phyloP scores from a whole-genome alignment of 2,329 filamentous ascomycete species.

The Aspergillus hiratsukae region DNA sequence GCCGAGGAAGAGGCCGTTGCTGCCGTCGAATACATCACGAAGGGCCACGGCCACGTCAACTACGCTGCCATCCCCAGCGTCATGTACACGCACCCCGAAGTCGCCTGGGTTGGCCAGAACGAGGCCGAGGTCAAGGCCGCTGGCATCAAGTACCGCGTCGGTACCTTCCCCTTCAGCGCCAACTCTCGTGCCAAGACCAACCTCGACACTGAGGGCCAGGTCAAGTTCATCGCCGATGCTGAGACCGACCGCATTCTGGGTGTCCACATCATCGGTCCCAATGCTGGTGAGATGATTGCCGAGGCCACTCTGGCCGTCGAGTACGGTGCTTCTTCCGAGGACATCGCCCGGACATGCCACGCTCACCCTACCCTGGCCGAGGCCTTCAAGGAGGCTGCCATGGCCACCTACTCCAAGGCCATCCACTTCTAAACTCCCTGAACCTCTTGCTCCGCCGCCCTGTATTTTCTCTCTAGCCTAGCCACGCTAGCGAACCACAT shows the following conservation, averaged over 20 bases:
- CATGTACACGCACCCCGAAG: conserved; percentile 99
- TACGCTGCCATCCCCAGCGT: conserved; percentile 96
- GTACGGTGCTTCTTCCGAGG: conserved; percentile 93
- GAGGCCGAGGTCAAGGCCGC: conserved; percentile 91
- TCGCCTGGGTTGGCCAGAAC: conserved; percentile 97
- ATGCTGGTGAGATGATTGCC: conserved; percentile 98
- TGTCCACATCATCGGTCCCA: conserved; percentile 92
- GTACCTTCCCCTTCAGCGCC: conserved; percentile 94
- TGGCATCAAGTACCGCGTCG: conserved; percentile 86
- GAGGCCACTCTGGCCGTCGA: conserved; percentile 93
- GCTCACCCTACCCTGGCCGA: conserved; percentile 94
- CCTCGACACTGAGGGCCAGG: conserved; percentile 88
- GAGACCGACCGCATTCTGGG: conserved; percentile 95
- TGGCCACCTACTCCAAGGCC: conserved; percentile 92
- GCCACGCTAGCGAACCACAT: conserved; percentile 33
- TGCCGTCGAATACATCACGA: conserved; percentile 93
- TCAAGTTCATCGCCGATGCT: conserved; percentile 95
- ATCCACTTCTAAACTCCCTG: conserved; percentile 73
- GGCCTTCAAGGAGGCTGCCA: conserved; percentile 99
- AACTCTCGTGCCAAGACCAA: conserved; percentile 99
- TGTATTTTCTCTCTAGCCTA: conserved; percentile 29
- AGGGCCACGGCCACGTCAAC: conserved; percentile 98
- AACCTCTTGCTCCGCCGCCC: conserved; percentile 13
- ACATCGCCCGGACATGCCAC: conserved; percentile 91
- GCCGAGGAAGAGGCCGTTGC: conserved; percentile 97